Base-by-base conservation (phyloP, 148 eudicot genomes). In the Vaccinium myrtillus region DNA sequence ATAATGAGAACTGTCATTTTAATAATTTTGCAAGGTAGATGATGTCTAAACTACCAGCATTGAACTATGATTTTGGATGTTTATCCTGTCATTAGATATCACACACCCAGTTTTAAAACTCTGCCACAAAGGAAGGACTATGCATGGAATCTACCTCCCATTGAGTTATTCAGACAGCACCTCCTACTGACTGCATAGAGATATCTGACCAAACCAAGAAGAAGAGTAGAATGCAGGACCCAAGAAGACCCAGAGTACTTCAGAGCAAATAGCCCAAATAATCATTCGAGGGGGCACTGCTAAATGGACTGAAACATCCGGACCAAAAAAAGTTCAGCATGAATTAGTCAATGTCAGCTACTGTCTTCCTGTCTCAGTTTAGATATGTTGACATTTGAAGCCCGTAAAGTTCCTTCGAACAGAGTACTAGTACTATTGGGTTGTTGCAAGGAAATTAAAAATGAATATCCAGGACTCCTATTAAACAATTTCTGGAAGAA, bases 91-190 rank as follows among this genome's bases (percentile, higher is more conserved):
- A 73, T 2, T n/a, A n/a, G n/a, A n/a, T 30, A 0, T 73, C 49
- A 23, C 77, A 73, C 21, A 43, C 49, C 8, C 12, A 73, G 49
- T 73, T 73, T 73, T 21, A 73, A 15, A 48, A 15, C 36, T 73
- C 49, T 36, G 76, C n/a, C 2, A n/a, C 76, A 16, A 69, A 73
- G 23, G 49, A 36, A 16, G 39, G 76, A 14, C 49, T 15, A 16
- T 73, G 76, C 76, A 71, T 32, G 76, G 76, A 71, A 71, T 71
- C 76, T 71, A 73, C 3, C 77, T 73, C 77, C 77, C 46, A 36
- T 16, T 73, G 10, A 14, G n/a, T 73, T 30, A 18, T 30, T 73
- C 77, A 73, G 76, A 73, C 49, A 15, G 49, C n/a, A 39, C 39
- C 8, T 73, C 77, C 77, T 16, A 73, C 49, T 16, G 8, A 36